Base-by-base conservation (phyloP, 352 stramenopile genomes). In the Phytopythium litorale region DNA sequence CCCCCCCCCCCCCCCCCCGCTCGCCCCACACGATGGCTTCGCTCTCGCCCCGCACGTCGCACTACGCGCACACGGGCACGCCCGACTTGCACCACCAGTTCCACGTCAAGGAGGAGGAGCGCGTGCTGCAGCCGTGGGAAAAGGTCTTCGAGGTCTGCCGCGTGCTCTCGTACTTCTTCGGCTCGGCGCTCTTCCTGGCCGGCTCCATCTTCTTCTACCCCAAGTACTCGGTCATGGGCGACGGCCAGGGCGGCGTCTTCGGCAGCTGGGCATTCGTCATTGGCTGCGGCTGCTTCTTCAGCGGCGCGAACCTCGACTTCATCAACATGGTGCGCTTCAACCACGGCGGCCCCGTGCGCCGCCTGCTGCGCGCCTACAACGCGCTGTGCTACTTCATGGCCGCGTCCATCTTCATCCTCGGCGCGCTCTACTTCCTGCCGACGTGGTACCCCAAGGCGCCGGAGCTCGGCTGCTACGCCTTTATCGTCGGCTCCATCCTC, bases 171-270 rank as follows among this genome's bases (percentile, higher is more conserved):
- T 94, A 86, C 70, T 78, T 88, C 53, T 46, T 86, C 35, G 82
- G 85, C 55, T 89, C 81, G 28, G 21, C 84, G 60, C 73, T 91
- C 58, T 94, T 94, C 73, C 68, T 92, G 25, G 28, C 83, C 40
- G 85, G 85, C 62, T 94, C 85, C 60, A 84, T 92, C 63, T 84
- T 86, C 62, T 94, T 84, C 71, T 94, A 91, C 69, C 85, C 85
- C 23, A 75, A 91, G 60, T 88, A 81, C 67, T 72, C 71, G n/a
- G 75, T 75, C 51, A 55, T 85, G 37, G 88, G 79, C 78, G 54
- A 81, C 35, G 81, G 82, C 62, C 68, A 90, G 25, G 85, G 70
- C 56, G 74, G 71, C n/a, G 16, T 82, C 40, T 87, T 92, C 33
- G 85, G 65, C 38, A 78, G 76, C 48, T 94, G 83, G 82, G 62